These are phyloP conservation scores for Tetrahymena malaccensis DNA, from an alignment of 73 alveolate species.

Conservation along the genomic window DNA sequence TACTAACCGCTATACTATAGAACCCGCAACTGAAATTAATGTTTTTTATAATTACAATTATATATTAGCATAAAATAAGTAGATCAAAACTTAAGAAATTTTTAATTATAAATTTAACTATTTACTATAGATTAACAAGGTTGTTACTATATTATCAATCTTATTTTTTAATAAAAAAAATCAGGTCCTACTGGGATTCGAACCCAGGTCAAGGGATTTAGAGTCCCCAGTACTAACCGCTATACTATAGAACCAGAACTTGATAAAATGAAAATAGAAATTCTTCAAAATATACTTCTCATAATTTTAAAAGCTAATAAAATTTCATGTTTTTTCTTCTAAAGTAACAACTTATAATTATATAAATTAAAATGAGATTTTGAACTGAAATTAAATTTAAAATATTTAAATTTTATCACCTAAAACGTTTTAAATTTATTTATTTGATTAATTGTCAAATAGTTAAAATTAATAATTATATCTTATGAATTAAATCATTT, in stretches of 20 bases:
- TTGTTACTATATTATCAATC: too few relatives aligned
- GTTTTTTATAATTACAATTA: not conserved
- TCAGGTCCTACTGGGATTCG: slow-evolving; percentile 1
- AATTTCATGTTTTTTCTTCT: not conserved
- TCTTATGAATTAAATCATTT: too few relatives aligned
- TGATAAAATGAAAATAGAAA: not conserved
- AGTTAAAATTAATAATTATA: too few relatives aligned
- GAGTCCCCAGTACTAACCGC: slow-evolving; percentile 4
- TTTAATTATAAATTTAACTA: too few relatives aligned
- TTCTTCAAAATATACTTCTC: not conserved
- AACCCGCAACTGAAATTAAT: not conserved
- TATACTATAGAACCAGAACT: not conserved
- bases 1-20: not conserved
- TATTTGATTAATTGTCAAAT: too few relatives aligned
- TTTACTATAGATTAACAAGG: too few relatives aligned
- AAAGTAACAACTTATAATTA: too few relatives aligned
- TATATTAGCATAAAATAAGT: not conserved
- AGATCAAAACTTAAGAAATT: not conserved
- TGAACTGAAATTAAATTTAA: too few relatives aligned
- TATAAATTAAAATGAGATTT: too few relatives aligned
- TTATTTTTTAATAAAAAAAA: not conserved
- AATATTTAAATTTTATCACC: too few relatives aligned
- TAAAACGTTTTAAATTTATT: too few relatives aligned
- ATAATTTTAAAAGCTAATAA: too few relatives aligned
- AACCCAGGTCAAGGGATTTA: slow-evolving; percentile 1